phyloP scores from a whole-genome alignment of 352 stramenopile species.

The Plasmopara halstedii region DNA sequence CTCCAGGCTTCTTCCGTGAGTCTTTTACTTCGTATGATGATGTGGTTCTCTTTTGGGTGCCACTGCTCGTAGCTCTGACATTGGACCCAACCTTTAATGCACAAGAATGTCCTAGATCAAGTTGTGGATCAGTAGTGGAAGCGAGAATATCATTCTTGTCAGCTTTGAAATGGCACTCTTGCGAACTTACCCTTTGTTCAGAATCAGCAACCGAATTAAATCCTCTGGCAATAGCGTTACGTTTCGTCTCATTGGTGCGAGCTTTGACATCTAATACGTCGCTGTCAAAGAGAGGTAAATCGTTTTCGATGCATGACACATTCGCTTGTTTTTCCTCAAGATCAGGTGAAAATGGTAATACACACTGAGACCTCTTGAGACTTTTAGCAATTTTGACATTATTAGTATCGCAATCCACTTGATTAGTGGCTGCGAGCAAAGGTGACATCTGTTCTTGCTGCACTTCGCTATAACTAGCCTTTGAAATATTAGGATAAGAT shows the following conservation, averaged over 20 bases:
- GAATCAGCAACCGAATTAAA: not conserved
- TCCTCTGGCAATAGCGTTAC: not conserved
- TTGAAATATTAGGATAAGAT: not conserved
- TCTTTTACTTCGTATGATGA: not conserved
- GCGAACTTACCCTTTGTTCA: not conserved
- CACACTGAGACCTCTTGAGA: no score
- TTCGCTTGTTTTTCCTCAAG: no score
- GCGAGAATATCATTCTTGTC: not conserved
- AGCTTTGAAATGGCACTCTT: not conserved
- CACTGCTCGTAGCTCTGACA: not conserved
- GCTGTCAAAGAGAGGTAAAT: constrained; percentile 19
- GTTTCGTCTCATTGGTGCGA: not conserved
- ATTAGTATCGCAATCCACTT: not conserved
- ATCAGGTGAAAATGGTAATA: no score
- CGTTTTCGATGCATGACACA: not conserved
- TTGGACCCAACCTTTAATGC: not conserved
- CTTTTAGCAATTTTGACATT: not conserved
- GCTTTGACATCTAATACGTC: not conserved
- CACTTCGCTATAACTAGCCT: not conserved
- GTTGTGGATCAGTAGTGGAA: not conserved
- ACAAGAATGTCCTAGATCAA: not conserved
- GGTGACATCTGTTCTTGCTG: not conserved
- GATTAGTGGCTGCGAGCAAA: not conserved
- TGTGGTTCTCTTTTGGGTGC: constrained; percentile 1
- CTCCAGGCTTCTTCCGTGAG: not conserved